Percentiles rank a stretch among this genome's conserved stretches.
Evolutionary conservation across 495 filamentous ascomycete genomes (phyloP).

Genomic region (Penicillium diatomitis): DNA sequence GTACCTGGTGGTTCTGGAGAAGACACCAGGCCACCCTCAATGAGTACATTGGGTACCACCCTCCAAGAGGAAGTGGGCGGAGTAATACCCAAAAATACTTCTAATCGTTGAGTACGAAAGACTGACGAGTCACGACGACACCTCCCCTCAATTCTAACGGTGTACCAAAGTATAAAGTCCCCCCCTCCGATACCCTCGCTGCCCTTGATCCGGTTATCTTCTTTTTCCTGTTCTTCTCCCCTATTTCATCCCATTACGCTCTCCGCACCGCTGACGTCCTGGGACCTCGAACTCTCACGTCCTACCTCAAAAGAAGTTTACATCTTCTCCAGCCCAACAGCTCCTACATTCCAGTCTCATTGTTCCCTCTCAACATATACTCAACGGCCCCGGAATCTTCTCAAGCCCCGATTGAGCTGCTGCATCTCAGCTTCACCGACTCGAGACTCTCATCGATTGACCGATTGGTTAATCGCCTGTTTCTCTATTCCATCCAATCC

Average conservation of each 20-base stretch:
- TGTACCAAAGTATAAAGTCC: not conserved
- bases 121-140: no score
- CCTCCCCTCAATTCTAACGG: not conserved
- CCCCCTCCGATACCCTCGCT: not conserved
- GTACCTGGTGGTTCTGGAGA: not conserved
- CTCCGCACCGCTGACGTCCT: not conserved
- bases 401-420: not conserved
- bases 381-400: not conserved
- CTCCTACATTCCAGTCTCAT: conserved; percentile 1
- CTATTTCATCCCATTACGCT: conserved; percentile 1
- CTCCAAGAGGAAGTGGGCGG: not conserved
- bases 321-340: conserved; percentile 2
- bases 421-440: no score
- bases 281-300: not conserved
- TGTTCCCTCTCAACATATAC: not conserved
- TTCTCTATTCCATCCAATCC: not conserved
- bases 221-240: conserved; percentile 1
- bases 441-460: no score
- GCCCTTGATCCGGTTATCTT: not conserved
- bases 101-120: no score
- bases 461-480: not conserved
- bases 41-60: not conserved
- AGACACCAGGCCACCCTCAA: not conserved
- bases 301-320: not conserved
- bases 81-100: no score